Conservation (phyloP, 1,139 yeast species). For the Magnusiomyces fungicola region DNA sequence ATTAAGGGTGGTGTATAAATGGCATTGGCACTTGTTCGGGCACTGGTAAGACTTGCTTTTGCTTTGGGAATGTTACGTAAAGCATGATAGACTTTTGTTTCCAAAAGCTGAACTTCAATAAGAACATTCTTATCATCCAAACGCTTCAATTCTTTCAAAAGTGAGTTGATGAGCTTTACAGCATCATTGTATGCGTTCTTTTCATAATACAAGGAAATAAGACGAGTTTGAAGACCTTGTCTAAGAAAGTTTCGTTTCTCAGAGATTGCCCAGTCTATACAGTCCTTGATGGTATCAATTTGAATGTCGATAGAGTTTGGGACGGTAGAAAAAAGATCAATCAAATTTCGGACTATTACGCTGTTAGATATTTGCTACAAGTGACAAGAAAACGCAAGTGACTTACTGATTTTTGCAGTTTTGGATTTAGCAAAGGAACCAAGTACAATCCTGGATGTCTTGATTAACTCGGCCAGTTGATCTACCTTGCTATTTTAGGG, state of each 20-base stretch:
- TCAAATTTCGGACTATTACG: conserved; percentile 48
- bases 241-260: conserved; percentile 84
- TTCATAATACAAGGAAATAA: conserved; percentile 69
- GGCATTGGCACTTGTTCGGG: conserved; percentile 93
- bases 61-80: conserved; percentile 89
- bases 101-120: conserved; percentile 91
- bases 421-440: conserved; percentile 81
- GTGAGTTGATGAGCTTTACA: conserved; percentile 57
- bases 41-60: conserved; percentile 87
- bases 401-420: conserved; percentile 71
- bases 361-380: conserved; percentile 58
- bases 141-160: conserved; percentile 81
- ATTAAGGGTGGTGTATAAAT: conserved; percentile 91
- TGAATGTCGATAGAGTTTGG: conserved; percentile 66
- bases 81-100: conserved; percentile 84
- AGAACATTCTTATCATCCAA: conserved; percentile 92
- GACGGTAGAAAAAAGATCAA: conserved; percentile 68
- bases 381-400: conserved; percentile 51
- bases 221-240: conserved; percentile 78
- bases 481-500: conserved; percentile 32
- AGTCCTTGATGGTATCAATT: conserved; percentile 64
- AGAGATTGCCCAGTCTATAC: conserved; percentile 79
- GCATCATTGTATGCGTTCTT: conserved; percentile 61
- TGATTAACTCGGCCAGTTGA: conserved; percentile 54
- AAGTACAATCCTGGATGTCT: conserved; percentile 63